These are phyloP conservation scores for Claviceps fusiformis DNA, from an alignment of 2,329 filamentous ascomycete species.

Conservation along the genomic window DNA sequence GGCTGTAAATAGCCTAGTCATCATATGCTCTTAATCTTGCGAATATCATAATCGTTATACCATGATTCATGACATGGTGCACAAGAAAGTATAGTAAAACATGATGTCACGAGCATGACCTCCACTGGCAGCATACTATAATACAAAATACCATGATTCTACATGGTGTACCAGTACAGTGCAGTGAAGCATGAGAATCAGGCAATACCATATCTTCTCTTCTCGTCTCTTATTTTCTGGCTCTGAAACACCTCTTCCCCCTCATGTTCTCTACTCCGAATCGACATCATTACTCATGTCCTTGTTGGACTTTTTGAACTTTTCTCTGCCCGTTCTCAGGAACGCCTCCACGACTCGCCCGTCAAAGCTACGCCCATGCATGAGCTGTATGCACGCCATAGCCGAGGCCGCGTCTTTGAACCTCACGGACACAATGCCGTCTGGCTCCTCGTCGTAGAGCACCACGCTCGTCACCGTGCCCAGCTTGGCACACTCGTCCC, in stretches of 20 bases:
- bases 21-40: no score
- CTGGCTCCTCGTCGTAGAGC: slow-evolving; percentile 73
- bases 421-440: slow-evolving; percentile 74
- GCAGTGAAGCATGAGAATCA: no score
- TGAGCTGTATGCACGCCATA: slow-evolving; percentile 54
- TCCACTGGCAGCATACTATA: no score
- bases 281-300: slow-evolving; percentile 30
- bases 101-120: no score
- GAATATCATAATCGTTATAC: no score
- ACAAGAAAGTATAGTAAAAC: no score
- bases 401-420: slow-evolving; percentile 64
- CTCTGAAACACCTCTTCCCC: not conserved
- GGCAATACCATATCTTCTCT: not conserved
- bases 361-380: slow-evolving; percentile 71
- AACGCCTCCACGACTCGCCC: slow-evolving; percentile 59
- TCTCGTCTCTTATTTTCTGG: not conserved
- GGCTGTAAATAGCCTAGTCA: no score
- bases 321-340: slow-evolving; percentile 56
- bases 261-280: slow-evolving; percentile 12
- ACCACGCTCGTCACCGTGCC: slow-evolving; percentile 85
- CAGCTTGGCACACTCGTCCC: slow-evolving; percentile 76
- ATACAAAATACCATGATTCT: no score
- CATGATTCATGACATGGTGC: no score
- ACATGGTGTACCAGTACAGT: no score
- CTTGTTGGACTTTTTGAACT: slow-evolving; percentile 55